Conservation (phyloP, 1,284 basidiomycete species). For the Austropuccinia psidii region DNA sequence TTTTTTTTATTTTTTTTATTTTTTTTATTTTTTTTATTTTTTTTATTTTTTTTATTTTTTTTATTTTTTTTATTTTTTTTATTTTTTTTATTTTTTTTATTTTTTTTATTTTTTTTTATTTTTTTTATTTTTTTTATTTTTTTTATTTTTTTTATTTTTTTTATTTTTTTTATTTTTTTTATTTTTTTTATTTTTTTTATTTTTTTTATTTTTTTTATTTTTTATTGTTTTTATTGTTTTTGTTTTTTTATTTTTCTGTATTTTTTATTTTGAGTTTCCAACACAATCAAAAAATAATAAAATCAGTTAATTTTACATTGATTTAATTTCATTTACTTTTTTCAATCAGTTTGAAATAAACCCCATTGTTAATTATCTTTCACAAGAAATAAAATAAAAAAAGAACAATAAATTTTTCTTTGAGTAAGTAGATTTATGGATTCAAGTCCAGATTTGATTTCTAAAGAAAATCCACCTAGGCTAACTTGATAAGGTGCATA, state of each 20-base stretch:
- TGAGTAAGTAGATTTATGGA: too few relatives aligned
- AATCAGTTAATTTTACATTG: not conserved
- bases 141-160: not conserved
- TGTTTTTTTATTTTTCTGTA: not conserved
- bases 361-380: too few relatives aligned
- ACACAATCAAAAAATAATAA: not conserved
- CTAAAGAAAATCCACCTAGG: too few relatives aligned
- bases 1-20: not conserved
- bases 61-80: not conserved
- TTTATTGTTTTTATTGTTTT: not conserved
- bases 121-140: not conserved
- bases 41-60: not conserved
- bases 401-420: too few relatives aligned
- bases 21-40: not conserved
- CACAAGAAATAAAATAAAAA: too few relatives aligned
- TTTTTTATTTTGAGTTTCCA: slow-evolving; percentile 4
- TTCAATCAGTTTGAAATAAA: too few relatives aligned
- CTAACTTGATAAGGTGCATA: too few relatives aligned
- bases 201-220: not conserved
- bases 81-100: not conserved
- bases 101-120: not conserved
- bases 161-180: not conserved
- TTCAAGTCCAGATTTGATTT: too few relatives aligned
- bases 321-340: too few relatives aligned
- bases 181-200: not conserved